These are phyloP conservation scores for Apiosordaria backusii DNA, from an alignment of 495 filamentous ascomycete species.

Conservation along the genomic window DNA sequence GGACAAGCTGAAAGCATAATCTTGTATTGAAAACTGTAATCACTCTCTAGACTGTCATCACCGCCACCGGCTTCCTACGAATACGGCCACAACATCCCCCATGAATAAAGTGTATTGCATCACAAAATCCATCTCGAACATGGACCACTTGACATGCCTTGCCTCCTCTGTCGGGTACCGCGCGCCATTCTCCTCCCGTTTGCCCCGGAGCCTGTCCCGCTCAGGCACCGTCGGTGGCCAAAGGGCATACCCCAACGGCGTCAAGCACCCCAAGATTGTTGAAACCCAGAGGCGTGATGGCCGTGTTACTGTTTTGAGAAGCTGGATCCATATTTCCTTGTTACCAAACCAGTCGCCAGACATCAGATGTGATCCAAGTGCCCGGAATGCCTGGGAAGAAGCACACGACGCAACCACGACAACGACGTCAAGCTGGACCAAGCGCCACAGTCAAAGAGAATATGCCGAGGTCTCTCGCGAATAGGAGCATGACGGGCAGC, in stretches of 20 bases:
- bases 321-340: not conserved
- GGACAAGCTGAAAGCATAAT: not conserved
- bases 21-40: not conserved
- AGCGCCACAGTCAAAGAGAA: not conserved
- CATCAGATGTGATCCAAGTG: not conserved
- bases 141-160: not conserved
- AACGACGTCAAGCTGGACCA: slow-evolving; percentile 1
- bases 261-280: slow-evolving; percentile 32
- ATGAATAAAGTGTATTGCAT: not conserved
- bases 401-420: not conserved
- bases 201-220: slow-evolving; percentile 27
- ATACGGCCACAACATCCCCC: not conserved
- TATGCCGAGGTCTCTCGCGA: not conserved
- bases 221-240: slow-evolving; percentile 44
- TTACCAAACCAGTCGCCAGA: not conserved
- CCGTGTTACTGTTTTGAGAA: slow-evolving; percentile 27
- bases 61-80: not conserved
- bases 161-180: slow-evolving; percentile 36
- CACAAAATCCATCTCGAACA: not conserved
- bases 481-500: not conserved
- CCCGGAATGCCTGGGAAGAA: not conserved
- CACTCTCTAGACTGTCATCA: not conserved
- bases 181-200: slow-evolving; percentile 27
- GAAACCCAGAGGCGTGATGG: slow-evolving; percentile 41
- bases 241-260: slow-evolving; percentile 42